These are phyloP conservation scores for Rhytidiadelphus loreus DNA, from an alignment of 225 moss, liverwort and hornwort genomes.

Conservation along the genomic window DNA sequence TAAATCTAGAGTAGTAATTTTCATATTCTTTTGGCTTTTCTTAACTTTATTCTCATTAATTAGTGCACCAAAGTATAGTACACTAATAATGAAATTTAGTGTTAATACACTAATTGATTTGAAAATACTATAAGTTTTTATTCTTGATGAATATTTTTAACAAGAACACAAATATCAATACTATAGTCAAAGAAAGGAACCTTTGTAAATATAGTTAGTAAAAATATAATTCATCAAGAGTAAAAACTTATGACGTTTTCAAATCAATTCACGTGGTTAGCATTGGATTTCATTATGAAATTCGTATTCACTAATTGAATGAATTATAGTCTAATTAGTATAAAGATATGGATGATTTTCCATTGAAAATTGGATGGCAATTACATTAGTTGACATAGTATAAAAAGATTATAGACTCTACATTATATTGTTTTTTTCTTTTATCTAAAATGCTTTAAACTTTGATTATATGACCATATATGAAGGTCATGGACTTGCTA, in stretches of 20 bases:
- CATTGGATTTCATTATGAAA: background rate
- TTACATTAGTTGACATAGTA: background rate
- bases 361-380: background rate
- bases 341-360: background rate
- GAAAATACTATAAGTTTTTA: background rate
- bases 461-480: background rate
- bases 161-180: background rate
- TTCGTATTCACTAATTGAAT: accelerated
- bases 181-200: accelerated
- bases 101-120: background rate
- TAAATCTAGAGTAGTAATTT: background rate
- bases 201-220: background rate
- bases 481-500: background rate
- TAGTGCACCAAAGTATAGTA: too few relatives aligned
- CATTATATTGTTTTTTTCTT: background rate
- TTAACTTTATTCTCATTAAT: background rate
- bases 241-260: too few relatives aligned
- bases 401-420: accelerated
- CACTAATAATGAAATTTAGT: background rate
- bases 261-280: background rate
- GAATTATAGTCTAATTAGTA: too few relatives aligned
- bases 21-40: accelerated
- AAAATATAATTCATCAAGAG: too few relatives aligned
- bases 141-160: background rate
- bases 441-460: background rate